Base-by-base conservation (phyloP, 1,284 basidiomycete genomes). In the Xerocomus nothofagi region DNA sequence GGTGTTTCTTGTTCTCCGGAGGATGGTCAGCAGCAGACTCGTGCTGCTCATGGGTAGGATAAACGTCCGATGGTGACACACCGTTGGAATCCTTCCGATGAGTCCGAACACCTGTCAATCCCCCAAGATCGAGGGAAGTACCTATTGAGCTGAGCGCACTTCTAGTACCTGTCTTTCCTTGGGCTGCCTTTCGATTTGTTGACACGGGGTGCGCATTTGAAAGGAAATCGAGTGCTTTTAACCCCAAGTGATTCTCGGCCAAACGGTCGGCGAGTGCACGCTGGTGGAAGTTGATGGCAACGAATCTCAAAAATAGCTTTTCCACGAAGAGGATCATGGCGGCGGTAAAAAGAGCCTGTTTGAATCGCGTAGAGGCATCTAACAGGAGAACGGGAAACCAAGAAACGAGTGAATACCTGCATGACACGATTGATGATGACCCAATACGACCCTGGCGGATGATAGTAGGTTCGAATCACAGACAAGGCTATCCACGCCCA, bases 261-360 rank as follows among this genome's bases (percentile, higher is more conserved):
- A 89, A 69, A 40, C 86, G 81, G 47, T 89, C 87, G 18, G 85
- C 81, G 24, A 89, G 76, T 6, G 87, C 86, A 55, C 79, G 84
- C 56, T 81, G 74, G 63, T 89, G 87, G 62, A 89, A 89, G 58
- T 80, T 84, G 69, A 88, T 88, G n/a, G 86, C 86, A 37, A 88
- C 79, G 55, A 84, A 83, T 57, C 81, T 84, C 26, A 90, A 67
- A 63, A 86, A 82, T 34, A 86, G 65, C 60, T 90, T 90, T 63
- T 90, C 87, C 9, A 71, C 75, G 5, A 89, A 75, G 8, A 90
- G 64, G 39, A 90, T 75, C 20, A 87, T 65, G 2, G 78, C 73
- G 4, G 79, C 72, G 11, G 84, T 72, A 59, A 90, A 90, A 24
- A 88, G 65, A 14, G 82, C 84, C 82, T 84, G 56, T 45, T 59